Evolutionary conservation across 2,329 filamentous ascomycete genomes (phyloP).

Genomic region (Mycosphaerella sp.): DNA sequence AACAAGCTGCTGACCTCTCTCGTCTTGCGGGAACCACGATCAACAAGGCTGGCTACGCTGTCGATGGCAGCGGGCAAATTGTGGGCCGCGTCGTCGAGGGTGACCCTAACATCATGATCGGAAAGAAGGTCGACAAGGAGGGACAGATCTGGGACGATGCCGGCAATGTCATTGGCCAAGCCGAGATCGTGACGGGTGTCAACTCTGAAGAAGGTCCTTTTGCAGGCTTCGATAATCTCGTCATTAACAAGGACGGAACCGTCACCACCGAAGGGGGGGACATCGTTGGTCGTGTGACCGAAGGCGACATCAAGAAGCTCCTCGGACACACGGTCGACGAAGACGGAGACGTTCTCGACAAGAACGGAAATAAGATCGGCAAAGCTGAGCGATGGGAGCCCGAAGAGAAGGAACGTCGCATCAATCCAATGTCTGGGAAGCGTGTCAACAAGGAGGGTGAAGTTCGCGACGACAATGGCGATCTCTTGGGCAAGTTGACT

Average conservation of each 20-base stretch:
- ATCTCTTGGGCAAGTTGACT: conserved; percentile 46
- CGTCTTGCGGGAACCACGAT: conserved; percentile 55
- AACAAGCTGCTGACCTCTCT: conserved; percentile 49
- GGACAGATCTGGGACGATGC: conserved; percentile 59
- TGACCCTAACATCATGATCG: conserved; percentile 50
- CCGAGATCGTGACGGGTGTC: conserved; percentile 50
- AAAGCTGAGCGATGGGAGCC: conserved; percentile 50
- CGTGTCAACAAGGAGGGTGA: conserved; percentile 50
- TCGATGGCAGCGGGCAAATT: conserved; percentile 53
- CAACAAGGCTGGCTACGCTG: conserved; percentile 58
- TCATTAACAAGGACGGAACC: conserved; percentile 53
- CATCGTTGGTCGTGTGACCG: conserved; percentile 46
- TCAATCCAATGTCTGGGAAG: conserved; percentile 55
- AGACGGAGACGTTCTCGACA: conserved; percentile 48
- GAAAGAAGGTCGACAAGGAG: conserved; percentile 56
- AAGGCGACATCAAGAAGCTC: conserved; percentile 48
- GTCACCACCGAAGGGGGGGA: conserved; percentile 43
- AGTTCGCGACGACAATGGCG: conserved; percentile 47
- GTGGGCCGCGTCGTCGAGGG: conserved; percentile 54
- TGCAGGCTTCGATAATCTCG: conserved; percentile 52
- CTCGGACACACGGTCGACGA: conserved; percentile 47
- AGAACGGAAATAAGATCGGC: conserved; percentile 49
- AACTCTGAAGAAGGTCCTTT: conserved; percentile 50
- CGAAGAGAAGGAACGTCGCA: conserved; percentile 47
- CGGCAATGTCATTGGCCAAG: conserved; percentile 55